Conservation (phyloP, 257 asterid genomes). For the Nicotiana undulata region DNA sequence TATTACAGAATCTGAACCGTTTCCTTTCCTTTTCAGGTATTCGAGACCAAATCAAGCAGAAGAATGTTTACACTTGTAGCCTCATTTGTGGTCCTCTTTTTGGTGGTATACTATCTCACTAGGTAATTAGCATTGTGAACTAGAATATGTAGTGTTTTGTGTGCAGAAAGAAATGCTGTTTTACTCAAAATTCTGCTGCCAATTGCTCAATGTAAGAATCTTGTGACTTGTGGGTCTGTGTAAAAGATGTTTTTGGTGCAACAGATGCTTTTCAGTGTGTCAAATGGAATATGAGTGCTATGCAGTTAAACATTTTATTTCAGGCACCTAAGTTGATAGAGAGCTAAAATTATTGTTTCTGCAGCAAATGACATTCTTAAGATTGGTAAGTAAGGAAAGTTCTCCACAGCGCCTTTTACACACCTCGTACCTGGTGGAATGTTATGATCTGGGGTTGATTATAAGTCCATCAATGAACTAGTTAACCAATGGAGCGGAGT, state of each 20-base stretch:
- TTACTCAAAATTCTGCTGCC: background rate
- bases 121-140: conserved; percentile 32
- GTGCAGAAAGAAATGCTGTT: background rate
- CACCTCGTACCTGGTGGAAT: background rate
- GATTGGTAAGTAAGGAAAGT: background rate
- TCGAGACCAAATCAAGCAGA: conserved; percentile 89
- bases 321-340: background rate
- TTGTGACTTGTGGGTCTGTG: background rate
- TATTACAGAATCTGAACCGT: background rate
- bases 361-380: background rate
- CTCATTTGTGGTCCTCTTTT: conserved; percentile 73
- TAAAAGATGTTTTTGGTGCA: background rate
- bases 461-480: background rate
- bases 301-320: background rate
- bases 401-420: background rate
- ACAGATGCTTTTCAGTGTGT: background rate
- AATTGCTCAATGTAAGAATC: background rate
- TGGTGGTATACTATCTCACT: conserved; percentile 73
- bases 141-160: background rate
- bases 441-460: background rate
- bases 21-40: conserved; percentile 44
- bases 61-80: conserved; percentile 78
- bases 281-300: background rate
- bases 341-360: background rate
- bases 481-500: background rate